Conservation (phyloP, 371 early-diverging fungal species). For the Mortierella sp. region DNA sequence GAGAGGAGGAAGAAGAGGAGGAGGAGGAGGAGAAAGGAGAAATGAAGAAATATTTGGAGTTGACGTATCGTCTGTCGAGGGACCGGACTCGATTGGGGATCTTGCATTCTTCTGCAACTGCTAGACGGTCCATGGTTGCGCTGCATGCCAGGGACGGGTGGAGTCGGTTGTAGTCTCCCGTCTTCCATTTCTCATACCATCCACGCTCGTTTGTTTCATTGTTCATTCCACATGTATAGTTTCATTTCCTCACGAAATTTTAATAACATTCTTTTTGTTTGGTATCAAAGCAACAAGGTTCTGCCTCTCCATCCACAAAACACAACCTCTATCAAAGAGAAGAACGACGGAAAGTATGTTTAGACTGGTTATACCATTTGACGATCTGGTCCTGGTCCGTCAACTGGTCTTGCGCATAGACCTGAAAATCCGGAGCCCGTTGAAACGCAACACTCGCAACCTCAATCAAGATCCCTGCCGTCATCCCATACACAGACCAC, state of each 20-base stretch:
- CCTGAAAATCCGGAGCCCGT: conserved; percentile 30
- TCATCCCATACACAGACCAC: conserved; percentile 45
- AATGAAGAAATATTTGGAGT: background rate
- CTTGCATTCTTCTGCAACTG: background rate
- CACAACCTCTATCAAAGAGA: background rate
- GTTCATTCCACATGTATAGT: no score
- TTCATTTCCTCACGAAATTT: background rate
- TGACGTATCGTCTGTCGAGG: conserved; percentile 8
- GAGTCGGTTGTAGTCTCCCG: background rate
- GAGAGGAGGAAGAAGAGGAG: background rate
- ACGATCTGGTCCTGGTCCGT: conserved; percentile 1
- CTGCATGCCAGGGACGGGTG: background rate
- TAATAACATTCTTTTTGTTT: background rate
- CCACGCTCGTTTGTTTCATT: no score
- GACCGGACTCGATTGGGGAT: background rate
- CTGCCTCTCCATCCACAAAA: no score
- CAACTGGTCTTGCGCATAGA: conserved; percentile 28
- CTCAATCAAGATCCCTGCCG: conserved; percentile 39
- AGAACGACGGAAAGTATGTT: conserved; percentile 11
- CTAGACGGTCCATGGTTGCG: background rate
- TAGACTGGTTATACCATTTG: conserved; percentile 30
- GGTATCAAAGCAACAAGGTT: no score
- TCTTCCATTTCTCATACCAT: no score
- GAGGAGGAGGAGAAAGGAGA: background rate
- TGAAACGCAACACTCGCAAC: conserved; percentile 39